Evolutionary conservation across 2,329 filamentous ascomycete species (phyloP).

Genomic region (Fusarium verrucosum): DNA sequence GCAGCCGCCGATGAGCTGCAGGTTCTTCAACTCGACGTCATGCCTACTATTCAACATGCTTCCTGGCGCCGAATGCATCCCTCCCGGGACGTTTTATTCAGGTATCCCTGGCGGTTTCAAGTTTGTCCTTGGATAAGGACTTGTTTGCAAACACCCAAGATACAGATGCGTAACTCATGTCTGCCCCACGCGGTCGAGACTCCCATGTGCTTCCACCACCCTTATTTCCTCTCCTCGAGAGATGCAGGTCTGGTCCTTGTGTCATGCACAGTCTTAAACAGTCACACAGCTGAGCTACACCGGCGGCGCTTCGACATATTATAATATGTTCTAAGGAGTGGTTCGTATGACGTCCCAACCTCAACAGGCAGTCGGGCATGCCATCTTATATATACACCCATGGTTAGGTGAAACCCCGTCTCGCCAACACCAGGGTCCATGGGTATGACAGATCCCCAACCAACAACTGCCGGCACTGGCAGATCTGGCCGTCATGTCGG

Average conservation of each 20-base stretch:
- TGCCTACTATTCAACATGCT: conserved; percentile 10
- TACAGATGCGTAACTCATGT: conserved; percentile 1
- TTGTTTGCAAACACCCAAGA: conserved; percentile 4
- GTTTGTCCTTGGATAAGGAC: background rate
- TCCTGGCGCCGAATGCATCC: conserved; percentile 33
- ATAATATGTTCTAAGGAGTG: conserved; percentile 4
- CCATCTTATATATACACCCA: conserved; percentile 5
- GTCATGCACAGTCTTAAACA: conserved; percentile 28
- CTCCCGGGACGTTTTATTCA: background rate
- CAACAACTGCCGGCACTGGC: conserved; percentile 30
- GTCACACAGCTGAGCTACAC: conserved; percentile 23
- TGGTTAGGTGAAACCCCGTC: conserved; percentile 11
- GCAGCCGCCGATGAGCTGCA: conserved; percentile 49
- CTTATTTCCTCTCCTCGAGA: background rate
- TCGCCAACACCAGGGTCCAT: conserved; percentile 5
- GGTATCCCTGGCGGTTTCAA: conserved; percentile 16
- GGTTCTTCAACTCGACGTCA: conserved; percentile 40
- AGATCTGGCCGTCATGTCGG: conserved; percentile 17
- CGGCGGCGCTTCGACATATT: conserved; percentile 22
- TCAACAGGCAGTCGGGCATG: conserved; percentile 3
- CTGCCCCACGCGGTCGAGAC: conserved; percentile 19
- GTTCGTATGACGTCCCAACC: conserved; percentile 8
- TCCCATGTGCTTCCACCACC: conserved; percentile 12
- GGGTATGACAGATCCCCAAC: conserved; percentile 23
- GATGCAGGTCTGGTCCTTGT: conserved; percentile 9